Evolutionary conservation across 169 alveolate species (phyloP), one percentile per base, ranked within the genome.

Genomic region (Plasmodium cynomolgi): DNA sequence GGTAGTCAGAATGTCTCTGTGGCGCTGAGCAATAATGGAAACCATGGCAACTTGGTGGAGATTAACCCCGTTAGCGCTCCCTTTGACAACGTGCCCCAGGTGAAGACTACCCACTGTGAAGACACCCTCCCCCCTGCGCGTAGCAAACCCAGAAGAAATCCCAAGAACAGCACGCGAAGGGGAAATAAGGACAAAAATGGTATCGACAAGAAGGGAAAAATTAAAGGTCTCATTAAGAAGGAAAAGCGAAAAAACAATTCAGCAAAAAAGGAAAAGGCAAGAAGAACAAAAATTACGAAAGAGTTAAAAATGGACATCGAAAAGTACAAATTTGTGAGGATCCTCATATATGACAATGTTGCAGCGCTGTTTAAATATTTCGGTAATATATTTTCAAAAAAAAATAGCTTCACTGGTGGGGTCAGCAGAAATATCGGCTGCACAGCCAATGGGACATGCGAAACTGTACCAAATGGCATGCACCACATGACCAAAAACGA

Each of bases 361-460:
- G 39, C 95, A 6, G 74, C 39, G 29, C 50, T 91, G 80, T 91
- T 81, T 81, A 58, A 72, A 13, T 72, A 71, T 72, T 68, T 91
- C 75, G 95, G 92, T 13, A 91, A 81, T 62, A 91, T 91, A 29
- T 72, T 91, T 74, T 81, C 62, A 81, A 91, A 71, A 37, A 71
- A 68, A 72, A 75, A 37, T n/a, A 74, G 29, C 3, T 26, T 13
- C 58, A 39, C 20, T 26, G 44, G 37, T 13, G 23, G 47, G 20
- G n/a, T 26, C 33, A 90, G 37, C 33, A 33, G 17, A 31, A 62
- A 81, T 23, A 77, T 47, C 6, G 74, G 68, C 13, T 34, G 7
- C n/a, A 31, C 33, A 5, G 13, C 34, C 26, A 50, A 23, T 50
- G 62, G 23, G 62, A 50, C 23, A 50, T 50, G 20, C 62, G 62